phyloP scores from a whole-genome alignment of 2,329 filamentous ascomycete genomes.

The Annulohypoxylon truncatum region DNA sequence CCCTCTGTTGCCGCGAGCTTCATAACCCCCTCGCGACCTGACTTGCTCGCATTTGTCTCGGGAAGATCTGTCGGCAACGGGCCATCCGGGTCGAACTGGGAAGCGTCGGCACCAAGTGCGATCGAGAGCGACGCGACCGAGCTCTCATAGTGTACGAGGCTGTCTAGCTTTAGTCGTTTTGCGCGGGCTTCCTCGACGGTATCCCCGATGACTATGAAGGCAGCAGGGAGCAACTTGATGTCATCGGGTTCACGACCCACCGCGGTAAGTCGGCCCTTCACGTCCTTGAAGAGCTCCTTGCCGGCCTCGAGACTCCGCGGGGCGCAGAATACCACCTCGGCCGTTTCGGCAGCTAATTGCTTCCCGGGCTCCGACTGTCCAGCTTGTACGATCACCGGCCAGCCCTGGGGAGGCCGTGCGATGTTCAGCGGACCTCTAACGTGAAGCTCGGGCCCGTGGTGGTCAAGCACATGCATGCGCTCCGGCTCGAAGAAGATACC shows the following conservation, averaged over 20 bases:
- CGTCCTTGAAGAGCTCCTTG: constrained; percentile 62
- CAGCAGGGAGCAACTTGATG: constrained; percentile 64
- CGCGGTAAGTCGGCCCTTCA: constrained; percentile 59
- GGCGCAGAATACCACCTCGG: constrained; percentile 64
- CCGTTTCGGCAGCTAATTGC: constrained; percentile 64
- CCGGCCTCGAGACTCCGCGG: constrained; percentile 58
- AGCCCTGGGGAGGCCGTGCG: constrained; percentile 63
- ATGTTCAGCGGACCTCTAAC: constrained; percentile 64
- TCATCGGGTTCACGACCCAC: constrained; percentile 59
- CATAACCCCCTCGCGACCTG: constrained; percentile 57
- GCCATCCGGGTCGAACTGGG: constrained; percentile 60
- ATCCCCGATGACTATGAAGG: constrained; percentile 62
- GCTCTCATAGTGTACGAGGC: constrained; percentile 65
- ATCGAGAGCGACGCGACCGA: constrained; percentile 65
- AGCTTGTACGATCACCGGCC: constrained; percentile 67
- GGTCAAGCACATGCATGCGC: constrained; percentile 64
- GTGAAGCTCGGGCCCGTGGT: constrained; percentile 60
- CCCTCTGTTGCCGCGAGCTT: constrained; percentile 58
- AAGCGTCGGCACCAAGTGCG: constrained; percentile 59
- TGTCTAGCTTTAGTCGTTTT: constrained; percentile 62
- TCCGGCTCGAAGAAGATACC: constrained; percentile 63
- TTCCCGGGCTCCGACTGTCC: constrained; percentile 64
- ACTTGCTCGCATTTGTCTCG: constrained; percentile 66
- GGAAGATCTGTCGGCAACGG: constrained; percentile 62
- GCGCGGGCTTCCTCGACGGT: constrained; percentile 60